These are phyloP conservation scores for Rhytidhysteron rufulum DNA, from an alignment of 2,329 filamentous ascomycete genomes.

Conservation along the genomic window DNA sequence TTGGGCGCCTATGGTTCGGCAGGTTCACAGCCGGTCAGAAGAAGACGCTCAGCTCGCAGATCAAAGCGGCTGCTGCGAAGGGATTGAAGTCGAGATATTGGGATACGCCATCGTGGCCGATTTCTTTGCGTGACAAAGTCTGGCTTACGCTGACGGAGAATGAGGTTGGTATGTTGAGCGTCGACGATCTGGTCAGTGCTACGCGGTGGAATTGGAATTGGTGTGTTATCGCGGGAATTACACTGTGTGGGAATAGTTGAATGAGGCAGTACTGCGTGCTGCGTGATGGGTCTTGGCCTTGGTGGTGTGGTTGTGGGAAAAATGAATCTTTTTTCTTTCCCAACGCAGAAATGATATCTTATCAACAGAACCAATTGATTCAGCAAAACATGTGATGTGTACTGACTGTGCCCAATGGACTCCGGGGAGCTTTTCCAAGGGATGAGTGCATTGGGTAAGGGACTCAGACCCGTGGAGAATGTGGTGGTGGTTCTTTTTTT, in stretches of 20 bases:
- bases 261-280: too few species aligned
- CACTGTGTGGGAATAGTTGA: constrained; percentile 21
- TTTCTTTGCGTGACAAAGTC: constrained; percentile 17
- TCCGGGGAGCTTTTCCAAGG: too few species aligned
- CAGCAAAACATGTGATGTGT: too few species aligned
- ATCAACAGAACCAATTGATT: too few species aligned
- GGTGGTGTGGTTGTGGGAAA: too few species aligned
- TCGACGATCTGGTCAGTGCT: constrained; percentile 17
- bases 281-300: too few species aligned
- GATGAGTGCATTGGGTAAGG: too few species aligned
- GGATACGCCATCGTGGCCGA: constrained; percentile 20
- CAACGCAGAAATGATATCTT: too few species aligned
- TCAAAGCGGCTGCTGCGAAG: constrained; percentile 16
- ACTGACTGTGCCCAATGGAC: too few species aligned
- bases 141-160: constrained; percentile 16
- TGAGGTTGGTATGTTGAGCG: constrained; percentile 19
- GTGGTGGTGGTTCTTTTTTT: too few species aligned
- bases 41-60: constrained; percentile 14
- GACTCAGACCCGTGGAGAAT: too few species aligned
- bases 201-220: constrained; percentile 24
- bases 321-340: too few species aligned
- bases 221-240: constrained; percentile 22
- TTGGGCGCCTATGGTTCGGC: constrained; percentile 14
- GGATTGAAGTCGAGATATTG: constrained; percentile 22
- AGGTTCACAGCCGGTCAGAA: constrained; percentile 12